phyloP scores from a whole-genome alignment of 2,329 filamentous ascomycete genomes.

The Fusarium nelsonii region DNA sequence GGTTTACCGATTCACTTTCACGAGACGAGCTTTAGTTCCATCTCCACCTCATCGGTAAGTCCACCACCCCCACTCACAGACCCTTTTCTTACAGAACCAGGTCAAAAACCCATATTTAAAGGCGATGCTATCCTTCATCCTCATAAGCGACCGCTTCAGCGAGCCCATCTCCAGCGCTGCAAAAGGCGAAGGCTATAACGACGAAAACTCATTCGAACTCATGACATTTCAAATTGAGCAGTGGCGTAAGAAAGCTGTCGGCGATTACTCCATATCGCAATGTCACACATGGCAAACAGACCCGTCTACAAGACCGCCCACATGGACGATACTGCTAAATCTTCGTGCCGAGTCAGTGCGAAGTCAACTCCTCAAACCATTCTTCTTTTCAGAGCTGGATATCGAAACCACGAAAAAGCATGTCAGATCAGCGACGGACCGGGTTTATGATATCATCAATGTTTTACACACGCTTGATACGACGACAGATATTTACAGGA shows the following conservation, averaged over 20 bases:
- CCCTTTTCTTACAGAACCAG: neutral
- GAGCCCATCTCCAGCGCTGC: conserved; percentile 27
- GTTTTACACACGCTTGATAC: conserved; percentile 21
- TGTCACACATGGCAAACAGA: conserved; percentile 22
- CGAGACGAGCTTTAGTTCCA: conserved; percentile 31
- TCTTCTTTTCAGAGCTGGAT: conserved; percentile 35
- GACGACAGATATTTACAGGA: conserved; percentile 25
- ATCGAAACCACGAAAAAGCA: conserved; percentile 30
- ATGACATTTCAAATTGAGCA: conserved; percentile 50
- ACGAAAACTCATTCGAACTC: conserved; percentile 47
- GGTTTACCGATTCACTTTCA: conserved; percentile 30
- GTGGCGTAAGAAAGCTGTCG: conserved; percentile 46
- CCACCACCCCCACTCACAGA: accelerated
- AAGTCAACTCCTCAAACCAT: conserved; percentile 25
- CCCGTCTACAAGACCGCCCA: conserved; percentile 22
- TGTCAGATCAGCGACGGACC: conserved; percentile 21
- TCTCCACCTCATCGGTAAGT: conserved; percentile 28
- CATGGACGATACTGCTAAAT: conserved; percentile 27
- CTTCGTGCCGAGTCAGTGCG: conserved; percentile 33
- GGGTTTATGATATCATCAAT: conserved; percentile 29
- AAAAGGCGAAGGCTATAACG: conserved; percentile 36
- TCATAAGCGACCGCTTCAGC: conserved; percentile 31
- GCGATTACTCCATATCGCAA: conserved; percentile 14
- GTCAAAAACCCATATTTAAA: conserved; percentile 31
- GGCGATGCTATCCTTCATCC: conserved; percentile 34